phyloP scores from a whole-genome alignment of 2,329 filamentous ascomycete genomes.

The Verticillium longisporum region DNA sequence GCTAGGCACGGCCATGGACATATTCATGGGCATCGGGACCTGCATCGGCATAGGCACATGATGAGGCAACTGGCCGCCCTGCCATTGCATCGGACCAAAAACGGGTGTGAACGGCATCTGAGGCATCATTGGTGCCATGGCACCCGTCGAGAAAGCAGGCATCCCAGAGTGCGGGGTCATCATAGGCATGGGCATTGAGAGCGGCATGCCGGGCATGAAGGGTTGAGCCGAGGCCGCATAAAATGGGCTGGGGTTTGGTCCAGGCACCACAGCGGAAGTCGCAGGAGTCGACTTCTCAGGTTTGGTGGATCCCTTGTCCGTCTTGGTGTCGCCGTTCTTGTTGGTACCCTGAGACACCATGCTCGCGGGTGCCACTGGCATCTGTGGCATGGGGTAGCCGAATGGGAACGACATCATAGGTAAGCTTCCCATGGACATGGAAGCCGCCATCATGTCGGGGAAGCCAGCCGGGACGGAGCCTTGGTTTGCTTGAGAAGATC shows the following conservation, averaged over 20 bases:
- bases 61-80: not conserved
- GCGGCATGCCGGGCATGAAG: not conserved
- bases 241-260: not conserved
- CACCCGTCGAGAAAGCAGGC: not conserved
- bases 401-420: not conserved
- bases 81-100: not conserved
- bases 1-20: constrained; percentile 18
- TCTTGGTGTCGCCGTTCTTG: not conserved
- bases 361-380: not conserved
- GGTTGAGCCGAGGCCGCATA: not conserved
- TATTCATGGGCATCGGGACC: constrained; percentile 5
- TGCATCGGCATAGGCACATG: not conserved
- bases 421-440: not conserved
- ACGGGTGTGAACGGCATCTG: not conserved
- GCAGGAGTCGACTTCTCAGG: not conserved
- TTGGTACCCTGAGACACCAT: not conserved
- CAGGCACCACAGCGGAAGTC: not conserved
- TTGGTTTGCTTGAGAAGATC: not conserved
- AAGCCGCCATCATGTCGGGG: not conserved
- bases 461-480: not conserved
- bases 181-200: not conserved
- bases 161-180: not conserved
- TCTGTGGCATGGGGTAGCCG: not conserved
- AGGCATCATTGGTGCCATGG: not conserved
- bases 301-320: not conserved